Evolutionary conservation across 441 rosid species (phyloP).

Genomic region (Euphorbia schlechtendalii): DNA sequence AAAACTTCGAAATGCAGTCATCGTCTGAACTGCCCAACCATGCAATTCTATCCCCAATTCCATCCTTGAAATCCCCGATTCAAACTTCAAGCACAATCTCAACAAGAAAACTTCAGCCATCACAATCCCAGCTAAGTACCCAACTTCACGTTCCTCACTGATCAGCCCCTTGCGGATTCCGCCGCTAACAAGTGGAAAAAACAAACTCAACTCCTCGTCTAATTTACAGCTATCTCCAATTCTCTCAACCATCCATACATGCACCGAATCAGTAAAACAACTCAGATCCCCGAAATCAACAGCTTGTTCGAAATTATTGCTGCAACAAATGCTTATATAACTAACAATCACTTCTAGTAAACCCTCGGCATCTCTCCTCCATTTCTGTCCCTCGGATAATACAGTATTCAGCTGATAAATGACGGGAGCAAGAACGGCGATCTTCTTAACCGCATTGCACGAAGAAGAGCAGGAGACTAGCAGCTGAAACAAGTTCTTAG

Average conservation of each 20-base stretch:
- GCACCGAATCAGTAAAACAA: conserved; percentile 37
- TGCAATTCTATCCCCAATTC: conserved; percentile 38
- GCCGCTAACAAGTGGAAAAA: conserved; percentile 47
- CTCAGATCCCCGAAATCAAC: conserved; percentile 28
- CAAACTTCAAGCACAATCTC: conserved; percentile 49
- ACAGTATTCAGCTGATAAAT: conserved; percentile 38
- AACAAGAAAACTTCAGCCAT: conserved; percentile 54
- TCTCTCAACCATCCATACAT: conserved; percentile 51
- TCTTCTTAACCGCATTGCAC: conserved; percentile 33
- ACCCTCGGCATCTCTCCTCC: conserved; percentile 35
- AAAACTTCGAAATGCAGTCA: conserved; percentile 37
- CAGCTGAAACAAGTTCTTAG: conserved; percentile 48
- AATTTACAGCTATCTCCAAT: conserved; percentile 22
- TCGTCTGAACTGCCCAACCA: conserved; percentile 33
- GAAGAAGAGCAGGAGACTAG: conserved; percentile 46
- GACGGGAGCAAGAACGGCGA: conserved; percentile 56
- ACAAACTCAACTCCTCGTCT: conserved; percentile 33
- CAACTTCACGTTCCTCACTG: conserved; percentile 31
- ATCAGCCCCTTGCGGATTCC: conserved; percentile 28
- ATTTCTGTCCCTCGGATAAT: conserved; percentile 10
- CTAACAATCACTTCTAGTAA: conserved; percentile 48
- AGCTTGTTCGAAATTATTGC: conserved; percentile 19
- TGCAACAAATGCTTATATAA: conserved; percentile 41
- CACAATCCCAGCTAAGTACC: conserved; percentile 55
- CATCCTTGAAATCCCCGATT: conserved; percentile 17